These are phyloP conservation scores for Polytolypa hystricis DNA, from an alignment of 2,329 filamentous ascomycete species.

Conservation along the genomic window DNA sequence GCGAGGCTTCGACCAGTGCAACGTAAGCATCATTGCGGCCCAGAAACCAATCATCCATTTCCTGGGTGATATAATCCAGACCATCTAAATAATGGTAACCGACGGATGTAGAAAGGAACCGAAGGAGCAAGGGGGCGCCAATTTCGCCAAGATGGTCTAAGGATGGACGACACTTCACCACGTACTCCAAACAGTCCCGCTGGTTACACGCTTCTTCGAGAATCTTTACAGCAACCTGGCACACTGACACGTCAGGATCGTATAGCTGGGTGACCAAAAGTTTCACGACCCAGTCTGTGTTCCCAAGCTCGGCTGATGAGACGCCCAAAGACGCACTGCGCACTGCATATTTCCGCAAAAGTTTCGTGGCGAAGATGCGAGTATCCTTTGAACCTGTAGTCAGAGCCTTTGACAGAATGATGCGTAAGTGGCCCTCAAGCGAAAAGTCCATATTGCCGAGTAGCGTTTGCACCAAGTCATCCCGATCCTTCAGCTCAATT, in stretches of 20 bases:
- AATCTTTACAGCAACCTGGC: conserved; percentile 91
- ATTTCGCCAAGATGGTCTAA: conserved; percentile 95
- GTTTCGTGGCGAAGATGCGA: conserved; percentile 77
- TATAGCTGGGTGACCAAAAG: conserved; percentile 97
- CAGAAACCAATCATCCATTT: conserved; percentile 99
- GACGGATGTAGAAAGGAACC: conserved; percentile 90
- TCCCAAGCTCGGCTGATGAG: conserved; percentile 27
- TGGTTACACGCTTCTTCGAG: conserved; percentile 95
- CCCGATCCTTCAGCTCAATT: conserved; percentile 77
- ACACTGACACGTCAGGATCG: conserved; percentile 93
- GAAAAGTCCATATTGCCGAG: conserved; percentile 89
- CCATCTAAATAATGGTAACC: conserved; percentile 96
- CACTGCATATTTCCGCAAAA: conserved; percentile 76
- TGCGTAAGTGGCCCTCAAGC: conserved; percentile 74
- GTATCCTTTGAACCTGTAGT: conserved; percentile 86
- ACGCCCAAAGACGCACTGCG: conserved; percentile 37
- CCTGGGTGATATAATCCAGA: conserved; percentile 95
- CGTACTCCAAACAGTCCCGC: conserved; percentile 81
- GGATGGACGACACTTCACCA: conserved; percentile 89
- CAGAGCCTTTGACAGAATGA: conserved; percentile 86
- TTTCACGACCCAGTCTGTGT: conserved; percentile 92
- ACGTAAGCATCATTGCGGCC: conserved; percentile 97
- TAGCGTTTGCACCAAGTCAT: conserved; percentile 80
- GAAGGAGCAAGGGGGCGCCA: conserved; percentile 78
- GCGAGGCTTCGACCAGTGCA: conserved; percentile 83